Evolutionary conservation across 2,329 filamentous ascomycete species (phyloP).

Genomic region (Zymoseptoria passerinii): DNA sequence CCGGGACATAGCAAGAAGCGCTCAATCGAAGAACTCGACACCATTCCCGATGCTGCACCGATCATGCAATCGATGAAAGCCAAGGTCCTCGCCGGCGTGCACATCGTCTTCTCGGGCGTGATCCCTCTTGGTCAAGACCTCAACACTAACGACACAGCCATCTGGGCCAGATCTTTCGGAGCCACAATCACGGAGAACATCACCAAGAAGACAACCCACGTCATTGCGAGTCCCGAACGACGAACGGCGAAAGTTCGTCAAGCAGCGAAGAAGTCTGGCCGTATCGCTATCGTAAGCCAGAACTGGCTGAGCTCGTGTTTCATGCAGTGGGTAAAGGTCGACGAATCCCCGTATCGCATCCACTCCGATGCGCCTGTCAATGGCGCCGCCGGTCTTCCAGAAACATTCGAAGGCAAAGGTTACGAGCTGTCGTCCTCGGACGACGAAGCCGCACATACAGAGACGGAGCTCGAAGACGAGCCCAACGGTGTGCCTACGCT

Average conservation of each 20-base stretch:
- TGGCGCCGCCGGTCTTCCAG: constrained; percentile 22
- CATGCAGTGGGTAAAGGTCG: constrained; percentile 70
- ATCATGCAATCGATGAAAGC: constrained; percentile 79
- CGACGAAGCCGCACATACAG: constrained; percentile 34
- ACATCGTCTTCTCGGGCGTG: constrained; percentile 83
- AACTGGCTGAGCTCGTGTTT: constrained; percentile 84
- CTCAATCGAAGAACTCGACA: constrained; percentile 41
- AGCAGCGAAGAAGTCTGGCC: constrained; percentile 63
- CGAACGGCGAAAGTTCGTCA: constrained; percentile 87
- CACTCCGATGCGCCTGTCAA: constrained; percentile 62
- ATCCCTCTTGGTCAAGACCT: constrained; percentile 75
- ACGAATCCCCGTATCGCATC: constrained; percentile 72
- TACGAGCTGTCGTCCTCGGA: constrained; percentile 39
- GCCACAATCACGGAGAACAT: constrained; percentile 58
- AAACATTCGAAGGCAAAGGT: constrained; percentile 25
- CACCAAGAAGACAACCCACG: constrained; percentile 51
- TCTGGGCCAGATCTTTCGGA: constrained; percentile 82
- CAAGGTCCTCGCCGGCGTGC: constrained; percentile 63
- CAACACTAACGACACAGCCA: constrained; percentile 65
- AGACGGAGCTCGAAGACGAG: constrained; percentile 27
- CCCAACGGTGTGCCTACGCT: constrained; percentile 3
- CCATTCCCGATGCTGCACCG: constrained; percentile 75
- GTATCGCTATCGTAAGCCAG: constrained; percentile 82
- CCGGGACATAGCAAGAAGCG: constrained; percentile 46
- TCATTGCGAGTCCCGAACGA: constrained; percentile 61